These are phyloP conservation scores for Hylodesmum podocarpum DNA, from an alignment of 306 rosid genomes.

Conservation along the genomic window DNA sequence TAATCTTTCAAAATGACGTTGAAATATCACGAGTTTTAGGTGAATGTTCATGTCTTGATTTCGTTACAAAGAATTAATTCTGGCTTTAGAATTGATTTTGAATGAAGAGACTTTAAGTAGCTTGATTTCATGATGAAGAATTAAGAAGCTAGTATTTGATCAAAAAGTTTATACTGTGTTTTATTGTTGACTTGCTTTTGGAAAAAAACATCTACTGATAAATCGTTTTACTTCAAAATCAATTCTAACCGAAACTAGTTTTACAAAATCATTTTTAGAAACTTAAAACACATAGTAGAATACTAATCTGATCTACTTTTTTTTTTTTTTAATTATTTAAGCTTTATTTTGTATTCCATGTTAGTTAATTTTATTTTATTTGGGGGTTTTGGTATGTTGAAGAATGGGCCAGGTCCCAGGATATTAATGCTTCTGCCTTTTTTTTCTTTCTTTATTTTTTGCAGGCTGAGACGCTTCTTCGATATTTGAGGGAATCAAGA, in stretches of 20 bases:
- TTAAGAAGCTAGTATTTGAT: neutral
- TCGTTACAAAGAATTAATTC: neutral
- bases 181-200: neutral
- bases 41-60: neutral
- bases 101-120: neutral
- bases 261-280: neutral
- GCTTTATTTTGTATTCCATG: neutral
- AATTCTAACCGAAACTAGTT: neutral
- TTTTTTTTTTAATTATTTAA: too few species aligned
- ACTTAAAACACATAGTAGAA: neutral
- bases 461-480: slow-evolving; percentile 97
- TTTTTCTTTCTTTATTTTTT: slow-evolving; percentile 44
- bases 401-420: neutral
- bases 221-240: neutral
- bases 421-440: slow-evolving; percentile 12
- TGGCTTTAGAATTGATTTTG: neutral
- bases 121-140: too few species aligned
- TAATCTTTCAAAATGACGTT: neutral
- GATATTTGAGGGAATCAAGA: slow-evolving; percentile 90
- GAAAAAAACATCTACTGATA: neutral
- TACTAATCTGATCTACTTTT: neutral
- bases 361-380: neutral
- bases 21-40: neutral
- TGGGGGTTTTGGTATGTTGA: neutral
- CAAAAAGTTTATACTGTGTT: neutral